These are phyloP conservation scores for Inga oerstediana DNA, from an alignment of 306 rosid species.

Conservation along the genomic window DNA sequence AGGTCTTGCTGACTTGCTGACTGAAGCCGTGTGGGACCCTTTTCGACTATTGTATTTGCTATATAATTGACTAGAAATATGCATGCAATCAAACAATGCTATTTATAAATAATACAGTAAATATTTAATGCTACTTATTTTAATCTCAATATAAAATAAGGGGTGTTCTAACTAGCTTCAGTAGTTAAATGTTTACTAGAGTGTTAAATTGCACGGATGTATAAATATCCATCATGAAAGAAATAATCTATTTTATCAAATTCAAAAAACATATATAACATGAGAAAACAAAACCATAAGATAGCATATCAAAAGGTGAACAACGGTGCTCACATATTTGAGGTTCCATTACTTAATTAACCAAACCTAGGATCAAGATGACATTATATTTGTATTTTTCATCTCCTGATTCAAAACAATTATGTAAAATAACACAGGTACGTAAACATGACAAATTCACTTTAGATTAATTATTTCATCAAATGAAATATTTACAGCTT, in stretches of 20 bases:
- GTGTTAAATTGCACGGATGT: not conserved
- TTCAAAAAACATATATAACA: slow-evolving; percentile 16
- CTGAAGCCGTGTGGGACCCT: too few species aligned
- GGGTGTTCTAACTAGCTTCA: too few species aligned
- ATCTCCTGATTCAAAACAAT: not conserved
- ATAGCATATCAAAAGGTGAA: not conserved
- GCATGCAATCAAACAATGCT: too few species aligned
- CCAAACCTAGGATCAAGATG: not conserved
- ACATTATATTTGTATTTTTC: not conserved
- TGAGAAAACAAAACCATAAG: not conserved
- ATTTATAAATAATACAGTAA: too few species aligned
- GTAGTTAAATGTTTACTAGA: too few species aligned
- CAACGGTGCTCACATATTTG: not conserved
- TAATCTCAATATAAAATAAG: too few species aligned
- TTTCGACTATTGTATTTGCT: too few species aligned
- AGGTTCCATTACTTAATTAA: not conserved
- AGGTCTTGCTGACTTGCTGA: too few species aligned
- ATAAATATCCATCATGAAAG: not conserved
- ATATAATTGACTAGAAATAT: too few species aligned
- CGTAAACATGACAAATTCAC: not conserved
- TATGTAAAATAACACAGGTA: not conserved
- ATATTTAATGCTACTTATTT: too few species aligned
- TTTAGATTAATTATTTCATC: not conserved
- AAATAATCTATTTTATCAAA: slow-evolving; percentile 14
- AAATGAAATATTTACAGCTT: not conserved